Base-by-base conservation (phyloP, 1,284 basidiomycete genomes). In the Ustilago esculenta region DNA sequence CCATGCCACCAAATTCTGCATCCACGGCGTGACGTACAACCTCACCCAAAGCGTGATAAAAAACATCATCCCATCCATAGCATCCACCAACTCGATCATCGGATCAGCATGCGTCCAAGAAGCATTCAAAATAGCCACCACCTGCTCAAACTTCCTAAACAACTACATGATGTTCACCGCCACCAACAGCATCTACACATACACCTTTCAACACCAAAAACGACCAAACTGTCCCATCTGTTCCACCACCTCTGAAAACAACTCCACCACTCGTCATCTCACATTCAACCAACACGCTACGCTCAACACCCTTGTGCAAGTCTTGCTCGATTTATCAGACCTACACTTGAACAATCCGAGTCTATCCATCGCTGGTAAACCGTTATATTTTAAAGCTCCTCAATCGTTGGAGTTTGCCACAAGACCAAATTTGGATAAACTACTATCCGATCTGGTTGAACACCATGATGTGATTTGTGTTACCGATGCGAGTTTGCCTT, bases 1-100 rank as follows among this genome's bases (percentile, higher is more conserved):
- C 6, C 65, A 96, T 41, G 96, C 96, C 0, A 87, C 89, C 59
- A 89, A 93, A 76, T 97, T 95, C 86, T 92, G 92, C 61, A 98
- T 99, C 57, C 91, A 94, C 77, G 96, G 96, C 32, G 94, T 99
- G 23, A 98, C 94, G 4, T 99, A 95, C 92, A 90, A 91, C 5
- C 85, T 97, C 37, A 98, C 96, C 0, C 96, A 98, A 82, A 96
- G 96, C 41, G 96, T 99, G 29, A 94, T 98, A 46, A 99, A 99
- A 86, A 97, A 98, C 81, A 98, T 99, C 83, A 98, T 99, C 70
- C 95, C 95, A 1, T 95, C 96, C 27, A 79, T 81, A 29, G 80
- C 80, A 4, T 72, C 67, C 20, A 81, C 80, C 15, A 81, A 81
- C 44, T 79, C 80, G 17, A 67, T 81, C 44, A 76, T 81, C 41